These are phyloP conservation scores for Lactifluus subvellereus DNA, from an alignment of 768 basidiomycete genomes.

Conservation along the genomic window DNA sequence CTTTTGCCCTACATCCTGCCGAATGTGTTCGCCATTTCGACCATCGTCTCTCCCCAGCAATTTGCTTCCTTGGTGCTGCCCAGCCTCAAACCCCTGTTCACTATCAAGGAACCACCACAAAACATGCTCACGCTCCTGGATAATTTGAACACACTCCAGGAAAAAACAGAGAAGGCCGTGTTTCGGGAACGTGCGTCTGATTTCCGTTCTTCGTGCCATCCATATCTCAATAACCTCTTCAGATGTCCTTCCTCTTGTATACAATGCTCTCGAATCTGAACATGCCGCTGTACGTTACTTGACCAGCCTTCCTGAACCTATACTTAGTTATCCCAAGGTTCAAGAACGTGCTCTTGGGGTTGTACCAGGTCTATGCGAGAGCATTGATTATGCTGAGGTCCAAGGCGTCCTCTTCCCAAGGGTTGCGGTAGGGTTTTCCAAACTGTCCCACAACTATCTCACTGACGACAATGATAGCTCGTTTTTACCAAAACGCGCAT, in stretches of 20 bases:
- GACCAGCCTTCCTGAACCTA: background rate
- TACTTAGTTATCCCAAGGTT: slow-evolving; percentile 46
- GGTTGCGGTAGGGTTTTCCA: slow-evolving; percentile 66
- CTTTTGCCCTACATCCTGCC: slow-evolving; percentile 93
- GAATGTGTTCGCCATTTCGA: slow-evolving; percentile 88
- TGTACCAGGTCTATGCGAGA: slow-evolving; percentile 87
- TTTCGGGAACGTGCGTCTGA: slow-evolving; percentile 79
- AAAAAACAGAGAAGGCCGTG: slow-evolving; percentile 78
- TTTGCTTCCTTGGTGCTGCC: slow-evolving; percentile 81
- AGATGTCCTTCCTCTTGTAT: slow-evolving; percentile 97
- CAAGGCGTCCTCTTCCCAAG: slow-evolving; percentile 86
- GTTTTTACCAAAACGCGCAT: slow-evolving; percentile 92
- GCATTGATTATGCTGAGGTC: slow-evolving; percentile 92
- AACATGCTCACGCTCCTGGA: slow-evolving; percentile 94
- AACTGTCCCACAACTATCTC: slow-evolving; percentile 3
- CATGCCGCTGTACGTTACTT: slow-evolving; percentile 55
- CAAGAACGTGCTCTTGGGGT: slow-evolving; percentile 84
- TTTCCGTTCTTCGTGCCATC: background rate
- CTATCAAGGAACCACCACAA: slow-evolving; percentile 90
- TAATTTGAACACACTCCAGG: slow-evolving; percentile 79
- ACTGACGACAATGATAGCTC: slow-evolving; percentile 42
- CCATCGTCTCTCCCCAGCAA: slow-evolving; percentile 65
- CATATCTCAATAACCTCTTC: background rate
- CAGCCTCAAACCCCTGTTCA: slow-evolving; percentile 84
- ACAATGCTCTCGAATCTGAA: slow-evolving; percentile 94